These are phyloP conservation scores for Monoraphidium neglectum DNA, from an alignment of 139 green algal species.

Conservation along the genomic window DNA sequence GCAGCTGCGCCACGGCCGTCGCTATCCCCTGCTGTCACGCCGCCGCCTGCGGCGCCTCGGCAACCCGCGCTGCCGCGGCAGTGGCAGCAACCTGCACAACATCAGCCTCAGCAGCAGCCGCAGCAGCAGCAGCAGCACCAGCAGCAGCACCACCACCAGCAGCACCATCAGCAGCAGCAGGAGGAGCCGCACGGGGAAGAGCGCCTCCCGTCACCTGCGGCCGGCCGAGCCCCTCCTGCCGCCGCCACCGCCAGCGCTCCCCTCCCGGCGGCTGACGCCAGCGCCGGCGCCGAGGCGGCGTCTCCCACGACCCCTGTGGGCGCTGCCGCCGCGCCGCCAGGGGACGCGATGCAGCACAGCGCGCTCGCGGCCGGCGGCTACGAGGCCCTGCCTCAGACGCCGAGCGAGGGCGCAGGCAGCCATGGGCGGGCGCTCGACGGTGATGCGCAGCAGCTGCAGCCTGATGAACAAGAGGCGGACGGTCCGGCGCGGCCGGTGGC, in stretches of 20 bases:
- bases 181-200: no score
- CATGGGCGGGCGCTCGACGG: background rate
- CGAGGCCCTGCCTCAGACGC: background rate
- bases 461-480: background rate
- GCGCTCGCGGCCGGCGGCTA: background rate
- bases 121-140: constrained; percentile 8
- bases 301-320: no score
- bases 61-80: background rate
- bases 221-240: no score
- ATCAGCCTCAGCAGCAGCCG: background rate
- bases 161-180: constrained; percentile 27
- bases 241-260: no score
- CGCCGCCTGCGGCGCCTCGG: background rate
- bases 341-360: background rate
- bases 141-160: background rate
- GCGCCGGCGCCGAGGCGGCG: no score
- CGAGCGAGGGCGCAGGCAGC: background rate
- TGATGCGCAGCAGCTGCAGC: background rate
- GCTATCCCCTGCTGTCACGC: no score
- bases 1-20: no score
- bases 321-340: background rate
- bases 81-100: background rate
- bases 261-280: no score
- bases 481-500: background rate
- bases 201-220: no score